Base-by-base conservation (phyloP, 371 early-diverging fungal species). In the Mortierella sp. region DNA sequence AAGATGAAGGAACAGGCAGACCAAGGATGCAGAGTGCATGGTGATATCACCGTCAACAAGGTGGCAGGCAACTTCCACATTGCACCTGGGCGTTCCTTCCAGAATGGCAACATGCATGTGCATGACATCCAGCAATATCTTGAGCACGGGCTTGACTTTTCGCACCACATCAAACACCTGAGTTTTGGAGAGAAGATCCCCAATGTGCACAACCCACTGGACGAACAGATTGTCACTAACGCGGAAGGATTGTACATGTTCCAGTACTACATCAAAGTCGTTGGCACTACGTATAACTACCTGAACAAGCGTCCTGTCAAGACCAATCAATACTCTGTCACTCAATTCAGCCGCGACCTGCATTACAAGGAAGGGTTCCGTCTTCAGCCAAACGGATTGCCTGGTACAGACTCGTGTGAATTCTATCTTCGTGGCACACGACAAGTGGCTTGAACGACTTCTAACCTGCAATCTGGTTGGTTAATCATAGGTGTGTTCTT, bases 251-350 rank as follows among this genome's bases (percentile, higher is more conserved):
- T 73, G 59, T 57, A 60, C 53, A 63, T 90, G 72, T 96, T 85
- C 83, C 96, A 96, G 76, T 98, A 98, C 83, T 95, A 92, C 78
- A 63, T 93, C 52, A 97, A 97, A 79, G 95, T 98, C 21, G 98
- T 98, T 0, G 92, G 93, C 29, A 98, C 98, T 1, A 85, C 94
- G 37, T 81, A 93, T 71, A 51, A 80, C 13, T 94, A 86, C 70
- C 68, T 90, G 40, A 85, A 88, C 80, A 89, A 90, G 24, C 73
- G 80, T 1, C 81, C 81, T 9, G 77, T 92, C 13, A 78, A 83
- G 57, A 95, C 98, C 10, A 96, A 98, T 77, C 97, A 98, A 81
- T 98, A 93, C 71, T 93, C 97, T 19, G 95, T 92, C 4, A 98
- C 96, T 1, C 92, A 95, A 78, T 92, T 79, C 88, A 91, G 68